Evolutionary conservation across 805 yeast species (phyloP), one percentile per base, ranked within the genome.

Genomic region (Lipomyces lipofer): DNA sequence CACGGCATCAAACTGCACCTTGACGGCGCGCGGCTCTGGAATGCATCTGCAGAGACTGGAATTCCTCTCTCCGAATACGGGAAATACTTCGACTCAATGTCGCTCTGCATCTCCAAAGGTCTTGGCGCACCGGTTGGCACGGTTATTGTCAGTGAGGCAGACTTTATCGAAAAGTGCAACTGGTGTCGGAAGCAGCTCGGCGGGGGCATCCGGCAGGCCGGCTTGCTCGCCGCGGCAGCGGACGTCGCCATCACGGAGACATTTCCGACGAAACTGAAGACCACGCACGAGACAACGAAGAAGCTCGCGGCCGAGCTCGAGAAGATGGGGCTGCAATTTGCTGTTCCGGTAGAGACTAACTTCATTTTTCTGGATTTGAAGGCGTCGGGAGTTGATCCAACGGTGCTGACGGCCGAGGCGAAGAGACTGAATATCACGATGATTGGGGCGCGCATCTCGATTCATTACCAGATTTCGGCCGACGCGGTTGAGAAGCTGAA

Each of bases 1-100:
- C 76, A 83, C 62, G 76, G 75, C 51, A 71, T 88, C 51, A 77
- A 74, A 52, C 69, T 90, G 62, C 97, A 92, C 66, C 81, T 90
- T 64, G 98, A 91, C 69, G 98, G 97, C 59, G 98, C 97, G n/a
- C 79, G 98, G 64, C 72, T 91, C 47, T 90, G 95, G 91, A 88
- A 87, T 69, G 97, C 97, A n/a, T 75, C 83, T 38, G 86, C 79
- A 10, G 91, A 79, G 25, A 81, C 88, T 8, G 89, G 86, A 24
- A 75, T 86, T 33, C 72, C 88, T 15, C 71, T 90, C 57, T 71
- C 70, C 17, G 88, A 88, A 64, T 89, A 84, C 69, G 86, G 95
- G 62, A 75, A 78, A 58, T 73, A 82, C 58, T 90, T 90, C 68
- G 97, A 90, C 71, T 83, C 94, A n/a, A 87, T 91, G 45, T 88